Base-by-base conservation (phyloP, 176 grass and related monocot species). In the Tillandsia fasciculata region DNA sequence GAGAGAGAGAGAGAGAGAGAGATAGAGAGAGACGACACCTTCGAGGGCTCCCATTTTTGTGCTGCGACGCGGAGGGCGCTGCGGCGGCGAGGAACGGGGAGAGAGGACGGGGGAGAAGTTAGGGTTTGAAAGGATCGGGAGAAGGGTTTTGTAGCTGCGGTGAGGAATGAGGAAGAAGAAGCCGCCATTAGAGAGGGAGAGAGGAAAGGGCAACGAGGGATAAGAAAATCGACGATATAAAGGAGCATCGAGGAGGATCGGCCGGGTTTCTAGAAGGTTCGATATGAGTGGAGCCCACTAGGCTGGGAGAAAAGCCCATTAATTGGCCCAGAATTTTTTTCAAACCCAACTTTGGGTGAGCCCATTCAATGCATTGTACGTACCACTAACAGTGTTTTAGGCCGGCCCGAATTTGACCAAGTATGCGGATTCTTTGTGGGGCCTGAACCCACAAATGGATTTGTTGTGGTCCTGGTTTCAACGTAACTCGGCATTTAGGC, bases 21-120 rank as follows among this genome's bases (percentile, higher is more conserved):
- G 18, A 50, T 15, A 0, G 9, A 51, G 12, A 48, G 58, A 51
- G 12, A 13, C 26, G 12, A 28, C 8, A 87, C 86, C 88, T 92
- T 89, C 53, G 92, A 74, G 42, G 92, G 88, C 33, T 96, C 88
- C 73, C 77, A 85, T 76, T 89, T 92, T 15, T 84, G 67, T 69
- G 92, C 81, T 13, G 78, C 70, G 4, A 89, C 78, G 13, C 83
- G 81, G 63, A 92, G 58, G 0, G 52, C 47, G 49, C 23, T 74
- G n/a, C 75, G 17, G n/a, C 70, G 84, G 63, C 49, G 75, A 52
- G 53, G 64, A 28, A 67, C 73, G 70, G 48, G 63, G 79, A 20
- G 49, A 14, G 26, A 42, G 26, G 20, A 12, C 15, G 48, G 78
- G 33, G 70, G 50, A 84, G 64, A 33, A 80, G 48, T 53, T 20